Base-by-base conservation (phyloP, 192 early-diverging fungal species). In the Rhizophagus clarus region DNA sequence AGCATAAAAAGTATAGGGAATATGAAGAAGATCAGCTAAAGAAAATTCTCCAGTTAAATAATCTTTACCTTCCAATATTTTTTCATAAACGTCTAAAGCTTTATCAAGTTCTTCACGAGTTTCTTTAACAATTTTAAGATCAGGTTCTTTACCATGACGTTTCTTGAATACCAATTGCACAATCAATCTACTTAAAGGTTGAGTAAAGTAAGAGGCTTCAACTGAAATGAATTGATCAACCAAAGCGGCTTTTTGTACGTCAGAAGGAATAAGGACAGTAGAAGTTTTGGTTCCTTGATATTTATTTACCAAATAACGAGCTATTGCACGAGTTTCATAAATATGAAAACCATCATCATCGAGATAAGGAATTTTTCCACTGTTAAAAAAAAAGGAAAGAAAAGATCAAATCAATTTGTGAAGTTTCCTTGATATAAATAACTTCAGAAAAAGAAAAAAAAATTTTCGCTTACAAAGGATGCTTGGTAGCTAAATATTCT, bases 311-410 rank as follows among this genome's bases (percentile, higher is more conserved):
- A 87, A 64, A 66, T 87, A 87, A 32, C 84, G 78, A 32, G n/a
- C 31, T 31, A 87, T 87, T 11, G 86, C 85, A 31, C 80, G 83
- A 11, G 83, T 83, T 66, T 87, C 86, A 24, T 66, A 84, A 5
- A 87, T 45, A 20, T 47, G 10, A 42, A 76, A 82, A 51, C 61
- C 79, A 9, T 64, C 84, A 56, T 87, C 83, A 26, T 79, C 69
- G 51, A 87, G 80, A 31, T 84, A 81, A n/a, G 86, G 86, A 28
- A 87, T 74, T 66, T 82, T 66, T 37, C 86, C 86, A 60, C 74
- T 75, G 11, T 62, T 17, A 56, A 51, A 49, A 14, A 29, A 66
- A 71, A 40, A 40, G 8, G 5, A 40, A 5, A 9, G 37, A 7
- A 40, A 37, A 71, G 17, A 1, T 71, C 15, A 31, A 17, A 11